Evolutionary conservation across 2,329 filamentous ascomycete species (phyloP).

Genomic region (Cercospora sesami): DNA sequence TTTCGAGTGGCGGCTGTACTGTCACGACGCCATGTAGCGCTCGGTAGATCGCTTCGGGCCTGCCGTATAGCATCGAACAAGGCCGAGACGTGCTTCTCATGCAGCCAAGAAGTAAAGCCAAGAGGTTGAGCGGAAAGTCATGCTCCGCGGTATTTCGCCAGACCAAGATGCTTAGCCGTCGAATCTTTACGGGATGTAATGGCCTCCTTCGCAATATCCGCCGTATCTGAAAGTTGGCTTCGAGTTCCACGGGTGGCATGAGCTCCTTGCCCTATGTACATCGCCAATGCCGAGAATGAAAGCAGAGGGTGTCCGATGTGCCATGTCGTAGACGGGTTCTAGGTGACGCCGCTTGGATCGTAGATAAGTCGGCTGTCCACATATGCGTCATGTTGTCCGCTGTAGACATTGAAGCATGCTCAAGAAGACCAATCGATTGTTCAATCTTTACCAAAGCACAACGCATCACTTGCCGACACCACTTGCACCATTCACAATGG

Average conservation of each 20-base stretch:
- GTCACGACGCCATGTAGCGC: neutral
- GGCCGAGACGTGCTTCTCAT: neutral
- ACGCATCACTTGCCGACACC: neutral
- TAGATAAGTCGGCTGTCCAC: neutral
- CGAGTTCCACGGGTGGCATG: conserved; percentile 1
- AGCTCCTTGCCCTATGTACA: neutral
- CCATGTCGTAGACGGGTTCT: neutral
- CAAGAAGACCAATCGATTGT: conserved; percentile 5
- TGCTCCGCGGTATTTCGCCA: neutral
- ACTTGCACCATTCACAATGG: conserved; percentile 11
- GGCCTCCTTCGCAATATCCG: neutral
- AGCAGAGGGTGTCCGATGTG: neutral
- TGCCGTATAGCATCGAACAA: neutral
- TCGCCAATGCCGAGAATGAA: neutral
- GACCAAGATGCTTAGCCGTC: neutral
- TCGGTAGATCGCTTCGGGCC: neutral
- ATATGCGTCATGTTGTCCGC: neutral
- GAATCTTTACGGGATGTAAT: neutral
- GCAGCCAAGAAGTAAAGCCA: neutral
- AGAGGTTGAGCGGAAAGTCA: neutral
- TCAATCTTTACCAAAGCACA: neutral
- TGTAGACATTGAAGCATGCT: conserved; percentile 6
- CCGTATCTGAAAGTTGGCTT: neutral
- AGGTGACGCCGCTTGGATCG: neutral
- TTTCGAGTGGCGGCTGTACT: neutral